Evolutionary conservation across 2,329 filamentous ascomycete genomes (phyloP).

Genomic region (Alternaria sp.): DNA sequence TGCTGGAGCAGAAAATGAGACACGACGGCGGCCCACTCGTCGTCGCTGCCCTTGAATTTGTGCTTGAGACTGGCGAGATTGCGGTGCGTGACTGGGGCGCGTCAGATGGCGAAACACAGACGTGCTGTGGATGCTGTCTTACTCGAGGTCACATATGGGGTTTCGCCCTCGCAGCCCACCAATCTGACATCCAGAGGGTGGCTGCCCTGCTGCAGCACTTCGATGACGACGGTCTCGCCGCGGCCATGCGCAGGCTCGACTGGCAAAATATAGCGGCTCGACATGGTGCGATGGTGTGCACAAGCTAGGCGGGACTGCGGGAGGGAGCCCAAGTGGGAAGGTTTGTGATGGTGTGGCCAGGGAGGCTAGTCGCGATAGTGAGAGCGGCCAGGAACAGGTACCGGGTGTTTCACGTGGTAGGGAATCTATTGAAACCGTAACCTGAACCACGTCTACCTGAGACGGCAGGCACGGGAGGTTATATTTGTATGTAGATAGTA

Average conservation of each 20-base stretch:
- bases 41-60: constrained; percentile 46
- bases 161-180: constrained; percentile 70
- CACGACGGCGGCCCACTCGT: constrained; percentile 72
- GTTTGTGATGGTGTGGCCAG: constrained; percentile 3
- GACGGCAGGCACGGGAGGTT: constrained; percentile 11
- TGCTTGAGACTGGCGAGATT: constrained; percentile 39
- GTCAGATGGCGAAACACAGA: constrained; percentile 29
- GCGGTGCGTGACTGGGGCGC: constrained; percentile 39
- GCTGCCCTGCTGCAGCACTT: constrained; percentile 60
- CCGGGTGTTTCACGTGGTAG: constrained; percentile 19
- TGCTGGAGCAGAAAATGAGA: constrained; percentile 61
- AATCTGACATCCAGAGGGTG: constrained; percentile 69
- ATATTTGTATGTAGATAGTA: constrained; percentile 3
- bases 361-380: neutral
- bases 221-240: constrained; percentile 64
- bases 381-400: constrained; percentile 13
- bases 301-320: neutral
- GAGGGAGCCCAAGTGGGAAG: constrained; percentile 3
- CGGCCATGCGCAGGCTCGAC: constrained; percentile 62
- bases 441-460: neutral
- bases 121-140: constrained; percentile 48
- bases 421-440: constrained; percentile 14
- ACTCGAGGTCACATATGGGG: constrained; percentile 65
- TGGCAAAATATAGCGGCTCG: constrained; percentile 58
- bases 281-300: constrained; percentile 11